Base-by-base conservation (phyloP, 768 basidiomycete species). In the Xerocomellus dryophilus region DNA sequence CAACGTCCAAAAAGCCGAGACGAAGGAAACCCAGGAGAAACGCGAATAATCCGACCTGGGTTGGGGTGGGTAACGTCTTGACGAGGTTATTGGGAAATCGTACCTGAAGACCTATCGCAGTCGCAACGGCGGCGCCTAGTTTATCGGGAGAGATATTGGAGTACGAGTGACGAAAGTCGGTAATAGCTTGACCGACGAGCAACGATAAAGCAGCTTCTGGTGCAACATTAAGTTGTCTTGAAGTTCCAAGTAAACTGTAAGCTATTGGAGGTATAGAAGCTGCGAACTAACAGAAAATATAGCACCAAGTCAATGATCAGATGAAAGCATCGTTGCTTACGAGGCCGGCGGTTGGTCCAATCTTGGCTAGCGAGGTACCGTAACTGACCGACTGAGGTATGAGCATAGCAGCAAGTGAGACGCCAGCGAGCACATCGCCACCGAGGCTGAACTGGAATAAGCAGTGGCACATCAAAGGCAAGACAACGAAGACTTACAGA, bases 371-470 rank as follows among this genome's bases (percentile, higher is more conserved):
- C 0, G 92, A 88, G 4, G 89, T 84, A 8, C 92, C 95, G 65
- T 98, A 97, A 68, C 90, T 92, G 67, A 97, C 89, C 2, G 91
- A 90, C 68, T 91, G 86, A 7, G 90, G 89, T 64, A 91, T 88
- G 41, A 91, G 77, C 80, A 91, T 88, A 47, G 83, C 85, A 18
- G 89, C 88, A 9, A 97, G 84, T 0, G 93, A 93, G 27, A 93
- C 64, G 17, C 94, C 95, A 25, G 90, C 91, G 0, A 93, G 75
- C n/a, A 91, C 61, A 69, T 95, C 92, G 18, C 84, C 84, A 10
- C 78, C 74, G 21, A 86, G 73, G 38, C 83, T 85, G 56, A 25
- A 20, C 42, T 11, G 15, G 50, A 45, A 47, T 47, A 51, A 60
- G 52, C 41, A 15, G 20, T 23, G 18, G 18, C 18, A 23, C 9